phyloP scores from a whole-genome alignment of 1,139 yeast genomes.

The Geotrichum macrosporum region DNA sequence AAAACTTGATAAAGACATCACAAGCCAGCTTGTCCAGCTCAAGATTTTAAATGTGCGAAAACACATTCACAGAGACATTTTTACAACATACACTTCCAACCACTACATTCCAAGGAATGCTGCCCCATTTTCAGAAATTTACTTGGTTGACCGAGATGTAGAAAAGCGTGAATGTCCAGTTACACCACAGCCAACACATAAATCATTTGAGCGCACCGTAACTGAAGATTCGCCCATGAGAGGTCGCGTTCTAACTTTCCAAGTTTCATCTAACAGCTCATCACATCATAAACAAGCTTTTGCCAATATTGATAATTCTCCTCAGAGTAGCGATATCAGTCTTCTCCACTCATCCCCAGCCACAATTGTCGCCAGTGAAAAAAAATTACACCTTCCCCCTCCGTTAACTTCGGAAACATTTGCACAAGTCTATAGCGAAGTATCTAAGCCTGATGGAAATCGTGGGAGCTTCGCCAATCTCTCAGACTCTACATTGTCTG shows the following conservation, averaged over 20 bases:
- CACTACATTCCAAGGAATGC: conserved; percentile 24
- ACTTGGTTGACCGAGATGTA: conserved; percentile 29
- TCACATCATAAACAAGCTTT: conserved; percentile 1
- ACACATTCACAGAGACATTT: conserved; percentile 34
- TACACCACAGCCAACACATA: neutral
- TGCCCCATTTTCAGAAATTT: conserved; percentile 27
- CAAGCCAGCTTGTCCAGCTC: conserved; percentile 3
- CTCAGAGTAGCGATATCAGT: neutral
- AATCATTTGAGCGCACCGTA: conserved; percentile 14
- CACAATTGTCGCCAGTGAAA: conserved; percentile 2
- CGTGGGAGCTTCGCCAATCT: too few species aligned
- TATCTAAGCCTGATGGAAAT: too few species aligned
- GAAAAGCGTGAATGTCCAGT: conserved; percentile 1
- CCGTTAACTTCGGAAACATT: conserved; percentile 1
- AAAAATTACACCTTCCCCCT: conserved; percentile 11
- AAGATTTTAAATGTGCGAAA: conserved; percentile 24
- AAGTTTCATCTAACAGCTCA: neutral
- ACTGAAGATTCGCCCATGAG: conserved; percentile 6
- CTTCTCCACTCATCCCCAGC: neutral
- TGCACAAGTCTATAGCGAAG: neutral
- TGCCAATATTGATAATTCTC: conserved; percentile 5
- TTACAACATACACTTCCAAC: conserved; percentile 30
- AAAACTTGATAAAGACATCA: conserved; percentile 10
- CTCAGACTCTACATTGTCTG: too few species aligned
- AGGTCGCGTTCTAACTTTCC: conserved; percentile 9